Evolutionary conservation across 2,329 filamentous ascomycete species (phyloP), one percentile per base, ranked within the genome.

Genomic region (Aspergillus sp.): DNA sequence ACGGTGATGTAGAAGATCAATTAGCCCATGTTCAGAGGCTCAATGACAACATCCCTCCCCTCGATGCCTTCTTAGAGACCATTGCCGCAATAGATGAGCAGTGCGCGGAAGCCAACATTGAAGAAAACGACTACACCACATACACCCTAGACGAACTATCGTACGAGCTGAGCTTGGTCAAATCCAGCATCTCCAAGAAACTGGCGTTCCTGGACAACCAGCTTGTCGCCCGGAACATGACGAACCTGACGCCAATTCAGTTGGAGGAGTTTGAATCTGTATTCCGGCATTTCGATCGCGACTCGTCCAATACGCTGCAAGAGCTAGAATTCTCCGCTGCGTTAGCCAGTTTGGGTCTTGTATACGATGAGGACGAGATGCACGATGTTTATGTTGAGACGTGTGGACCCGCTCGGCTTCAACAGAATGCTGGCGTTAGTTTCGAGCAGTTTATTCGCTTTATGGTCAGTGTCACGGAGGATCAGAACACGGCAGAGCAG

Each of bases 391-490:
- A 96, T 70, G 64, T 86, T 44, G 86, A 91, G 46, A 94, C 90
- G n/a, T 90, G 88, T 53, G 82, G 81, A 33, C 65, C 62, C 44
- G 55, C 57, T 30, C 59, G 68, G 48, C 51, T 89, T 83, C 32
- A 80, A 76, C 55, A 86, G 84, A 67, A 68, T 47, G 65, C 67
- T 12, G 81, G 86, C 55, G 93, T 98, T 45, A 93, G 88, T 4
- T 98, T 98, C 64, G 93, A 98, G 73, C 91, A 97, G 70, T 98
- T 98, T 65, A 98, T 98, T 66, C 84, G 88, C 35, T 98, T 98
- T 77, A 98, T 98, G 93, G 93, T 98, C 43, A 89, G 95, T 59
- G 93, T 96, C 44, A 98, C 93, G 10, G 93, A 98, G 71, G 93
- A 98, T 65, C 93, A 98, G 72, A 96, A 98, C 68, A 96, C 90